Base-by-base conservation (phyloP, 2,329 filamentous ascomycete genomes). In the Akanthomyces dipterigenus region DNA sequence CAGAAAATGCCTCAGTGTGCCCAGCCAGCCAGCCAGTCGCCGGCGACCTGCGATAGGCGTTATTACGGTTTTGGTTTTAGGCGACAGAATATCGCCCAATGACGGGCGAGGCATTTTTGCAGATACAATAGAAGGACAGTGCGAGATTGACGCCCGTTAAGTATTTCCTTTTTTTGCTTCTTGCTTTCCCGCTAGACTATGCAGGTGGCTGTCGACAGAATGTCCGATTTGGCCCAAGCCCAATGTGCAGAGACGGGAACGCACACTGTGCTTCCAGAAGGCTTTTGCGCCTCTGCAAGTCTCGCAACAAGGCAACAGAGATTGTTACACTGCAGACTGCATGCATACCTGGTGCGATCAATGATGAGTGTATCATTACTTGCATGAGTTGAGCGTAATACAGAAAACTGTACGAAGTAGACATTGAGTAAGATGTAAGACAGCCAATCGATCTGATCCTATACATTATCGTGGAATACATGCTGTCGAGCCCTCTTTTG, bases 201-300 rank as follows among this genome's bases (percentile, higher is more conserved):
- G 42, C 20, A 48, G 40, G 50, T 12, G 20, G 49, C 49, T 7
- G 22, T 16, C 20, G 49, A 26, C n/a, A 22, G 22, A 12, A n/a
- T n/a, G n/a, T n/a, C 26, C 36, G 8, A 16, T 24, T 26, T 22
- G 7, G 31, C 36, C n/a, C 8, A 38, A 36, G 49, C 28, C 28
- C 20, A n/a, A 2, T 34, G 31, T 48, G 43, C 42, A n/a, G 24
- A 46, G 43, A 14, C n/a, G 53, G 14, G 12, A 51, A 51, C 51
- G 34, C 49, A 51, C 55, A 57, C 55, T 57, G 55, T 48, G 55
- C 55, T 57, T 57, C 55, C 20, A 36, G 55, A 57, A 57, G 42
- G 26, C 11, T 24, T 26, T 54, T 38, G 3, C 14, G 28, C 8
- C 8, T 8, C 31, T 16, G 31, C 34, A 38, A n/a, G 31, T 22